Evolutionary conservation across 106 monocot genomes (phyloP), one percentile per base, ranked within the genome.

Genomic region (Alisma plantagoaquatica): DNA sequence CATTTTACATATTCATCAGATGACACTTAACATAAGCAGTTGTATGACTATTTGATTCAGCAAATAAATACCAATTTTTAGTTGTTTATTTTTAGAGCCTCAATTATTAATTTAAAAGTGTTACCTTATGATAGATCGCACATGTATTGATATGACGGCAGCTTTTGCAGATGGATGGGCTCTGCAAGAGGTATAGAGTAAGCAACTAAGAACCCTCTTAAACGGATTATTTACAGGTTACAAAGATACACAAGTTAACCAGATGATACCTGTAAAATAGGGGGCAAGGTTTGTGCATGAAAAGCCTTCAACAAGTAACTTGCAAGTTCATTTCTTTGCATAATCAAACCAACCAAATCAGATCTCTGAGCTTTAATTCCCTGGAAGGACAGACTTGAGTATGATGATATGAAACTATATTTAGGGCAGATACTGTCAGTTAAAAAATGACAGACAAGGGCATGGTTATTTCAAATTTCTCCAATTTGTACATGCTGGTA

Each of bases 271-370:
- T 82, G 72, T 51, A 98, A 23, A 89, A 90, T 98, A 53, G 89
- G 75, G 47, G 98, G 98, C n/a, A 90, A 61, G 38, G 29, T 48
- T 33, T 86, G 90, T 23, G 64, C 35, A 27, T 48, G 76, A 41
- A 73, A 82, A 29, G 85, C 81, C 62, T 77, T 90, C 63, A 90
- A 51, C 41, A 98, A 69, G 43, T 82, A 84, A 67, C 75, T 71
- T 49, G 98, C 98, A 57, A 98, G 79, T 56, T 90, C 98, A 70
- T 98, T 98, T 28, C 98, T 75, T n/a, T 82, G 84, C 84, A 98
- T 98, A 27, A 98, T 79, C 57, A 90, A 30, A 27, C 98, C 98
- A 69, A 98, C 62, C 65, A 98, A 65, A 38, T 98, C 98, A 67
- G 98, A 86, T 51, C 82, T 73, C 56, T 79, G 78, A 57, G 78